phyloP scores from a whole-genome alignment of 1,284 basidiomycete genomes.

The Stereum hirsutum region DNA sequence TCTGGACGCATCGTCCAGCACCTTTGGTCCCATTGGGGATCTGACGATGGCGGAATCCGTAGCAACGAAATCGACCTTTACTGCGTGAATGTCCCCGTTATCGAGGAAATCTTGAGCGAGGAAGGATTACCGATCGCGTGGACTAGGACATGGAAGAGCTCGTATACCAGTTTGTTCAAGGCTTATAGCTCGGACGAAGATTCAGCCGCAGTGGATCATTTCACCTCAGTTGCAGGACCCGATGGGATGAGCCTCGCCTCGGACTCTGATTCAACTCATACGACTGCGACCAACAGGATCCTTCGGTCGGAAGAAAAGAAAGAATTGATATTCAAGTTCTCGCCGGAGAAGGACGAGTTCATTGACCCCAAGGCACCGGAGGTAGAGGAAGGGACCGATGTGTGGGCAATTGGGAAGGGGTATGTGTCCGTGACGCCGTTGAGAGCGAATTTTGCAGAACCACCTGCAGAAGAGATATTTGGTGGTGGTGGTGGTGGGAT shows the following conservation, averaged over 20 bases:
- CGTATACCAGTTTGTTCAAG: constrained; percentile 69
- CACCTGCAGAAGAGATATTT: constrained; percentile 18
- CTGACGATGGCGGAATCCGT: constrained; percentile 47
- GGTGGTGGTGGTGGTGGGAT: constrained; percentile 18
- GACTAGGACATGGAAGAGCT: constrained; percentile 72
- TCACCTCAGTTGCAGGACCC: constrained; percentile 30
- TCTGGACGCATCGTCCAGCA: constrained; percentile 59
- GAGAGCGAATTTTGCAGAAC: constrained; percentile 64
- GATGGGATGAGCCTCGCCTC: constrained; percentile 24
- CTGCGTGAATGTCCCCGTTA: constrained; percentile 74
- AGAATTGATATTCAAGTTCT: constrained; percentile 68
- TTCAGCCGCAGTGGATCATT: constrained; percentile 10
- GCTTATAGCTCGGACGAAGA: constrained; percentile 23
- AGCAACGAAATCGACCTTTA: constrained; percentile 70
- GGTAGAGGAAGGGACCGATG: constrained; percentile 72
- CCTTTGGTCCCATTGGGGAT: constrained; percentile 81
- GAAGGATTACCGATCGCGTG: constrained; percentile 58
- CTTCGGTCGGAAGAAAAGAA: constrained; percentile 21
- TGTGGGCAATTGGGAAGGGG: constrained; percentile 66
- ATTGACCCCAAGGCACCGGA: constrained; percentile 49
- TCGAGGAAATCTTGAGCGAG: constrained; percentile 46
- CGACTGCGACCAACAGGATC: constrained; percentile 4
- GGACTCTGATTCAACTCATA: not conserved
- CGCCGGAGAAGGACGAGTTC: constrained; percentile 66
- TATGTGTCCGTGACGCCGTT: constrained; percentile 70